These are phyloP conservation scores for Melampsora americana DNA, from an alignment of 1,284 basidiomycete genomes.

Conservation along the genomic window DNA sequence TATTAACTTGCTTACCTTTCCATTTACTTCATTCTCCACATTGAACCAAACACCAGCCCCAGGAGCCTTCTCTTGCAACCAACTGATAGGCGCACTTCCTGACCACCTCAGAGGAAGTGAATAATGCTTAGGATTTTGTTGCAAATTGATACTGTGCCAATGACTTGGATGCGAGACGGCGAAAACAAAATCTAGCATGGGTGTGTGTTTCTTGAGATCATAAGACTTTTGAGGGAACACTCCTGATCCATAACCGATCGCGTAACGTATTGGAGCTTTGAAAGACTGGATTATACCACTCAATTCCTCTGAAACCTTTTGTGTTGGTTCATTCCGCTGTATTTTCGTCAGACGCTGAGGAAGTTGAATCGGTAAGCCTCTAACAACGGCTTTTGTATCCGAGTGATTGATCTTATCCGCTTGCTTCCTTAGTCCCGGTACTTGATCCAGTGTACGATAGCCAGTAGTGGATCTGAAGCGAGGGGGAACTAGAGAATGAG, in stretches of 20 bases:
- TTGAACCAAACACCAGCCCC: slow-evolving; percentile 95
- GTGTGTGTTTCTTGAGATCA: slow-evolving; percentile 54
- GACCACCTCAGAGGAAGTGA: slow-evolving; percentile 75
- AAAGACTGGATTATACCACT: slow-evolving; percentile 72
- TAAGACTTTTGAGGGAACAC: slow-evolving; percentile 85
- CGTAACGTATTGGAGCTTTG: slow-evolving; percentile 80
- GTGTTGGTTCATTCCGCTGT: background rate
- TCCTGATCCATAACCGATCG: slow-evolving; percentile 90
- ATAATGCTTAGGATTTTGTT: slow-evolving; percentile 84
- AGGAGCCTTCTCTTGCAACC: slow-evolving; percentile 65
- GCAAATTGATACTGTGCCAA: slow-evolving; percentile 93
- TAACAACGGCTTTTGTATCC: background rate
- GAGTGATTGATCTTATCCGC: background rate
- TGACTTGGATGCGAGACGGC: slow-evolving; percentile 85
- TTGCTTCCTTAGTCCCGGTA: background rate
- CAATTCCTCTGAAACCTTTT: slow-evolving; percentile 57
- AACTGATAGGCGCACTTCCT: slow-evolving; percentile 72
- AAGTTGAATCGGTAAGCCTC: background rate
- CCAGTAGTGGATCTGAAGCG: background rate
- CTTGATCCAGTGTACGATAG: background rate
- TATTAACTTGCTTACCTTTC: slow-evolving; percentile 60
- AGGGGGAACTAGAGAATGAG: slow-evolving; percentile 4
- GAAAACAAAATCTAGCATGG: slow-evolving; percentile 94
- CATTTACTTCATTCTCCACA: slow-evolving; percentile 75
- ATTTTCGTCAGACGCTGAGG: background rate